Evolutionary conservation across 2,329 filamentous ascomycete genomes (phyloP).

Genomic region (Stagonosporopsis cucurbitacearum): DNA sequence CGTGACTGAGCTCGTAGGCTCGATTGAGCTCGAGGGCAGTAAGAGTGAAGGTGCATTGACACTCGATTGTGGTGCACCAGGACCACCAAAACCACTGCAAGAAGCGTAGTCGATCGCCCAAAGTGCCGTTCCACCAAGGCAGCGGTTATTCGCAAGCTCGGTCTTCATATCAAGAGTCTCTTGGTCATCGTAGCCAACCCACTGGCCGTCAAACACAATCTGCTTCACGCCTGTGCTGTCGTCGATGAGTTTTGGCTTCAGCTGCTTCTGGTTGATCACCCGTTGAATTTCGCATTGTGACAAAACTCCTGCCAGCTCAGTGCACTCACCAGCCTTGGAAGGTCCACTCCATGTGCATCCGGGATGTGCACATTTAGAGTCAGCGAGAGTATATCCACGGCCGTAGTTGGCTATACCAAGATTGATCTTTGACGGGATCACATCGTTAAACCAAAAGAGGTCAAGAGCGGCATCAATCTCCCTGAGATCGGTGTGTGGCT

Average conservation of each 20-base stretch:
- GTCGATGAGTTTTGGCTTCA: constrained; percentile 32
- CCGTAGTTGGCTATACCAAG: constrained; percentile 59
- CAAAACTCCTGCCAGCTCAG: constrained; percentile 44
- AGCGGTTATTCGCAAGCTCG: constrained; percentile 29
- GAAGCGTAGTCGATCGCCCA: constrained; percentile 32
- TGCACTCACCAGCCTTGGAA: constrained; percentile 28
- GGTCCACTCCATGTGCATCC: constrained; percentile 31
- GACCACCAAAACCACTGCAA: constrained; percentile 2
- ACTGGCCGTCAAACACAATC: constrained; percentile 47
- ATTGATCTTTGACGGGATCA: constrained; percentile 52
- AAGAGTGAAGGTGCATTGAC: background rate
- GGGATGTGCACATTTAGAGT: constrained; percentile 25
- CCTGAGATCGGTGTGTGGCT: constrained; percentile 56
- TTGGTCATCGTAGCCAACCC: constrained; percentile 51
- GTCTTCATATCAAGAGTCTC: constrained; percentile 35
- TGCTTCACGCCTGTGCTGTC: constrained; percentile 44
- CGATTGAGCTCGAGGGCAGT: background rate
- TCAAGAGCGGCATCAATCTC: constrained; percentile 54
- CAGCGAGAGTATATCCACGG: constrained; percentile 38
- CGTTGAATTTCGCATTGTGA: constrained; percentile 47
- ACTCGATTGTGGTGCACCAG: background rate
- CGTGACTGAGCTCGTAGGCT: background rate
- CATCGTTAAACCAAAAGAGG: constrained; percentile 55
- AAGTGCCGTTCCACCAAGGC: constrained; percentile 33
- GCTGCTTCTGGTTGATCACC: constrained; percentile 29